Conservation (phyloP, 2,329 filamentous ascomycete genomes). For the Paraconiothyrium brasiliense region DNA sequence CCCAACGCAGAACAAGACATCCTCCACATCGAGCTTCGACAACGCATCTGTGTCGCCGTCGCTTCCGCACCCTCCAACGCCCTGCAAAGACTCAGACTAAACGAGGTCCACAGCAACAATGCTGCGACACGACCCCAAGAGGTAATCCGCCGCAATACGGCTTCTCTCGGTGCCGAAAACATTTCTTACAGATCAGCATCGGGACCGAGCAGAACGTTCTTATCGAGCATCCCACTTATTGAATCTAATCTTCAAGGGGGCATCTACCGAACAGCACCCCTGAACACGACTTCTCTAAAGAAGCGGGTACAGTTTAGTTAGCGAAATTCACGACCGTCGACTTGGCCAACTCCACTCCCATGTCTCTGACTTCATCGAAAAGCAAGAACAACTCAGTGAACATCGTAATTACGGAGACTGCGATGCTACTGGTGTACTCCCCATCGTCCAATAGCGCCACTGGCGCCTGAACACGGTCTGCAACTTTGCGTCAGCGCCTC, state of each 20-base stretch:
- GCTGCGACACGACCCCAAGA: background rate
- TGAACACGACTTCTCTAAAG: background rate
- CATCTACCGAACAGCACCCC: slow-evolving; percentile 7
- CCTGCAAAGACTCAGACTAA: background rate
- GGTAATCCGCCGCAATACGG: background rate
- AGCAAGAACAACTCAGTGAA: background rate
- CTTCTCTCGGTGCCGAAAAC: background rate
- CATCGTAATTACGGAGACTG: background rate
- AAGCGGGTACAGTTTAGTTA: background rate
- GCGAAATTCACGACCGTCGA: background rate
- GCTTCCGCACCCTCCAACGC: background rate
- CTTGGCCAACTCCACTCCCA: background rate
- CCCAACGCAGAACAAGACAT: background rate
- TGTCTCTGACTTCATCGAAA: background rate
- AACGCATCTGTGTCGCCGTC: background rate
- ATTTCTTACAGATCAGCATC: background rate
- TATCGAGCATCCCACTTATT: background rate
- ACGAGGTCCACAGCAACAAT: slow-evolving; percentile 2
- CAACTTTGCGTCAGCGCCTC: slow-evolving; percentile 4
- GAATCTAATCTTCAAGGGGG: slow-evolving; percentile 7
- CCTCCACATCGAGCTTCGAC: background rate
- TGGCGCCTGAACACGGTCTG: slow-evolving; percentile 4
- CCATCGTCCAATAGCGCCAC: slow-evolving; percentile 8
- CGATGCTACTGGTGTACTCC: background rate
- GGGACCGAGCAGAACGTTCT: background rate